phyloP scores from a whole-genome alignment of 306 rosid species.

The Castanea mollissima region DNA sequence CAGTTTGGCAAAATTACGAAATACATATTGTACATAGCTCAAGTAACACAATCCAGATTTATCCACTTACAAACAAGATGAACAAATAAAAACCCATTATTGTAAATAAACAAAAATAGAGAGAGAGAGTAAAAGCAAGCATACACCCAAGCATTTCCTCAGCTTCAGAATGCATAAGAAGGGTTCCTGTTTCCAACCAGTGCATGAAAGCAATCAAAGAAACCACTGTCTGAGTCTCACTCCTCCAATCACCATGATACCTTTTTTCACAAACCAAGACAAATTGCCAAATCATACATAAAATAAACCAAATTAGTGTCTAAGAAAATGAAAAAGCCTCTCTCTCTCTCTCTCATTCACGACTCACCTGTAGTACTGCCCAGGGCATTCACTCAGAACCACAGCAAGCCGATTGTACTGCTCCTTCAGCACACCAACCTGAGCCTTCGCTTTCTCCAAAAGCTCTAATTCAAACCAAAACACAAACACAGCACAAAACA shows the following conservation, averaged over 20 bases:
- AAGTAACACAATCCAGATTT: neutral
- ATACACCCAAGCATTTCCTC: constrained; percentile 83
- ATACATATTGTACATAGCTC: neutral
- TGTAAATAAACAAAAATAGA: neutral
- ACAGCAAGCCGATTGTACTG: constrained; percentile 71
- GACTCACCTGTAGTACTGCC: constrained; percentile 66
- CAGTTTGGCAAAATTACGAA: neutral
- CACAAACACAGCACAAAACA: neutral
- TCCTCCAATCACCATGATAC: constrained; percentile 91
- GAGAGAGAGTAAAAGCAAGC: constrained; percentile 31
- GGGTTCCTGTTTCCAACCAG: constrained; percentile 88
- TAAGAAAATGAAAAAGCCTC: neutral
- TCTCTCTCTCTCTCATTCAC: neutral
- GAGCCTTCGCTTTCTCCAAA: constrained; percentile 72
- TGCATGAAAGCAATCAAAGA: constrained; percentile 79
- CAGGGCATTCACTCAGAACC: constrained; percentile 56
- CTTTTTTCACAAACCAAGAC: constrained; percentile 40
- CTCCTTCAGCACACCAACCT: constrained; percentile 62
- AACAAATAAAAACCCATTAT: neutral
- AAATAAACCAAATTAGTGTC: neutral
- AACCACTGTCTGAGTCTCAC: constrained; percentile 87
- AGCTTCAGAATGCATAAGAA: constrained; percentile 72
- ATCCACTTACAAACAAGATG: neutral
- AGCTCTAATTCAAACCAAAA: constrained; percentile 46
- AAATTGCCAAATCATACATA: constrained; percentile 3